Base-by-base conservation (phyloP, 495 filamentous ascomycete genomes). In the Neurospora pannonica region DNA sequence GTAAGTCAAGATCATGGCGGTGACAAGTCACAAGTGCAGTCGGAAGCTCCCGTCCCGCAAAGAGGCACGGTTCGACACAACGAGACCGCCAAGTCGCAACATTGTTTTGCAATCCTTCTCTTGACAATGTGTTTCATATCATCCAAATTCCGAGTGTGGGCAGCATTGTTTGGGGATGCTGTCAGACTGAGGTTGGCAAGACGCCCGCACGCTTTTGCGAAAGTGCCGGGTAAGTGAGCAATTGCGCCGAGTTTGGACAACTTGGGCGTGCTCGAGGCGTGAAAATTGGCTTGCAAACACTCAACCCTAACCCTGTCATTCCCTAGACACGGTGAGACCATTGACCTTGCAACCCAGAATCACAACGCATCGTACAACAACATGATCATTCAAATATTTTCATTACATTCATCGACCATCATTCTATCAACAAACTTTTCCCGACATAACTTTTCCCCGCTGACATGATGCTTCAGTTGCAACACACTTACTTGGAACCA, bases 401-500 rank as follows among this genome's bases (percentile, higher is more conserved):
- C 54, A 62, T 62, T 62, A 62, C 28, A 62, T 62, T 62, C 54
- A 62, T 34, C 15, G 13, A 31, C 13, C 54, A 62, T 34, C 54
- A 0, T 34, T 62, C 54, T 62, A 34, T 34, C 54, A 34, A 62
- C 54, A 34, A 6, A 60, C 13, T 48, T 48, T 48, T 48, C n/a
- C 9, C 43, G 24, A 48, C 43, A 11, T 13, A 54, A 24, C 46
- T 24, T 54, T 54, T 54, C n/a, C 46, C 46, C 46, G 46, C 46
- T 54, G 28, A 54, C 46, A 54, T 28, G 46, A 48, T 24, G 43
- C n/a, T 24, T 48, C n/a, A 48, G 1, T 54, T 5, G n/a, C 24
- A 28, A 34, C 28, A 34, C 24, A 34, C 15, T 62, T 78, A 77
- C 67, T 81, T 81, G 37, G 78, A 54, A 34, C 79, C 79, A 36